Evolutionary conservation across 2,329 filamentous ascomycete species (phyloP), one percentile per base, ranked within the genome.

Genomic region (Alternaria conjuncta): DNA sequence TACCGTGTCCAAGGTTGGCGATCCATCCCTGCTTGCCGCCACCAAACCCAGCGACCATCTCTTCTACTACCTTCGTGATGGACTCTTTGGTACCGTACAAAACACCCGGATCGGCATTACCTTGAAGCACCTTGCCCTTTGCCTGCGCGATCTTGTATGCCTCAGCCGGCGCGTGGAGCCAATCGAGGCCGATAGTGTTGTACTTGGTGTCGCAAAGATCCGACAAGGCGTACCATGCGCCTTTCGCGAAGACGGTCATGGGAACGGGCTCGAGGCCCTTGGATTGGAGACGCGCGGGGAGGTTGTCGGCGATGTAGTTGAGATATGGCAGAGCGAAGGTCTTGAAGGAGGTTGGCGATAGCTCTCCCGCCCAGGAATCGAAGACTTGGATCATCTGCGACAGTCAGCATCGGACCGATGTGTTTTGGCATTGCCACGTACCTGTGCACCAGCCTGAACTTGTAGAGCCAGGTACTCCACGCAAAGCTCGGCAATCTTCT

Each of bases 221-320:
- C 71, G 97, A 92, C 53, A 99, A 86, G 5, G 94, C 93, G 80
- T 97, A 96, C 92, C 96, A 98, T 11, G 96, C 95, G 11, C 96
- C 96, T 84, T 99, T 99, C 36, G 96, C 94, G 80, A 99, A 99
- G 23, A 98, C 94, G 6, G 94, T 96, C 94, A 98, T 97, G 4
- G 96, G 96, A 4, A 99, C 95, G 11, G 84, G 86, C 61, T 94
- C 92, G 56, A 95, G 82, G 0, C 90, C 89, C 76, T 96, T 85
- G 77, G 92, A 91, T 71, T 87, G 84, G 61, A 98, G 83, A 64
- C 89, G 89, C 71, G 84, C 85, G 1, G 95, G 95, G 4, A 99
- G 86, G 70, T 94, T 87, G 70, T 91, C 85, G 11, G 94, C 89
- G 71, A 99, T 98, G 78, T 94, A 89, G 46, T 87, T 87, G 57